A percentile compares a stretch with the other conserved stretches of the same genome.
These are phyloP conservation scores for Jackrogersella minutella DNA, from an alignment of 495 filamentous ascomycete genomes.

Conservation along the genomic window DNA sequence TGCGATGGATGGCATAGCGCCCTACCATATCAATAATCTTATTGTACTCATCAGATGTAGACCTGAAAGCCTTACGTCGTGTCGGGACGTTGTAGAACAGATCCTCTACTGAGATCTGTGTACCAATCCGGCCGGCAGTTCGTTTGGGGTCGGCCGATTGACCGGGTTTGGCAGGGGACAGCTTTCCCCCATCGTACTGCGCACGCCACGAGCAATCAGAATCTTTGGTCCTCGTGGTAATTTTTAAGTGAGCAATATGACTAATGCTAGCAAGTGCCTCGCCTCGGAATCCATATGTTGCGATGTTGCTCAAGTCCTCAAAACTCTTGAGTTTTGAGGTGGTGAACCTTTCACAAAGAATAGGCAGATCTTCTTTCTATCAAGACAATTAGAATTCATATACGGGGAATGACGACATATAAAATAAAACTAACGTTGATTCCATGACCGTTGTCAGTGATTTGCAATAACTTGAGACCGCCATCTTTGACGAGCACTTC, in stretches of 20 bases:
- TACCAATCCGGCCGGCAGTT: constrained; percentile 89
- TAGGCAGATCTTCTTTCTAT: constrained; percentile 88
- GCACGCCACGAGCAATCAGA: constrained; percentile 90
- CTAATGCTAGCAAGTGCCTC: constrained; percentile 98
- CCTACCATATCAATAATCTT: constrained; percentile 97
- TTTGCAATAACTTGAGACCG: constrained; percentile 95
- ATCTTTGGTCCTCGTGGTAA: constrained; percentile 92
- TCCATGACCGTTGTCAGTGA: constrained; percentile 97
- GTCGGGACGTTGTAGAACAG: constrained; percentile 96
- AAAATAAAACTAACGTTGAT: constrained; percentile 75
- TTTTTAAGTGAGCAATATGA: constrained; percentile 94
- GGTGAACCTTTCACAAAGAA: constrained; percentile 96
- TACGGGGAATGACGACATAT: not conserved
- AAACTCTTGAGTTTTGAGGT: constrained; percentile 96
- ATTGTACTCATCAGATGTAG: constrained; percentile 92
- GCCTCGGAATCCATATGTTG: constrained; percentile 96
- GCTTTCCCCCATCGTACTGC: constrained; percentile 83
- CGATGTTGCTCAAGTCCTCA: constrained; percentile 90
- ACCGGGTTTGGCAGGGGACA: constrained; percentile 89
- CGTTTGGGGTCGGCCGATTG: constrained; percentile 89
- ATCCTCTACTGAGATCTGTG: constrained; percentile 97
- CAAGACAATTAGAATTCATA: constrained; percentile 30
- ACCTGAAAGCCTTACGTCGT: constrained; percentile 87
- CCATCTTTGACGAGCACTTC: constrained; percentile 96
- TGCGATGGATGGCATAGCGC: constrained; percentile 93